Percentiles rank a stretch among this genome's conserved stretches.
Conservation (phyloP, 768 basidiomycete species). For the Mycena indigotica region DNA sequence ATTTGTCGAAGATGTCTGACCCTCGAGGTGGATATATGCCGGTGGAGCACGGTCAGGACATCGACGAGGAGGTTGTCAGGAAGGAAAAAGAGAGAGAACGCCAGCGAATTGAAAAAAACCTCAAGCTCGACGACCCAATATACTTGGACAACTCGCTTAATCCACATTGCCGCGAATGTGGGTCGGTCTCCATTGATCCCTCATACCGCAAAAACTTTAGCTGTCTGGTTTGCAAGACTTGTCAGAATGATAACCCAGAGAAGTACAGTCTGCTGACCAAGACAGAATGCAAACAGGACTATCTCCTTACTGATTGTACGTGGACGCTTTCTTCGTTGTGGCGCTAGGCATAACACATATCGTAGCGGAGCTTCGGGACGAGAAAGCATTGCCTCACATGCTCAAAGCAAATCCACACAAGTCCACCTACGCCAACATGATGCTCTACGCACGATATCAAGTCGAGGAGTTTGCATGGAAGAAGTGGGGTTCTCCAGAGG, state of each 20-base stretch:
- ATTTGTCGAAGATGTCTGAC: constrained; percentile 95
- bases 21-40: constrained; percentile 94
- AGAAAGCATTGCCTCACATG: constrained; percentile 88
- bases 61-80: constrained; percentile 70
- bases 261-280: constrained; percentile 95
- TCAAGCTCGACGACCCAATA: constrained; percentile 37
- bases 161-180: constrained; percentile 85
- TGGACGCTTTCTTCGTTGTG: constrained; percentile 14
- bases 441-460: constrained; percentile 92
- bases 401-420: constrained; percentile 95
- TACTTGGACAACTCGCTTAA: constrained; percentile 71
- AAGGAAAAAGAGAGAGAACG: constrained; percentile 84
- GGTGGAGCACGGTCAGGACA: constrained; percentile 85
- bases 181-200: constrained; percentile 86
- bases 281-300: constrained; percentile 98
- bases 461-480: constrained; percentile 97
- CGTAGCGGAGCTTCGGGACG: constrained; percentile 90
- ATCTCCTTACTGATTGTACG: constrained; percentile 90
- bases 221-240: constrained; percentile 83
- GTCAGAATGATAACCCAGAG: constrained; percentile 88
- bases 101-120: constrained; percentile 55
- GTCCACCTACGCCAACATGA: constrained; percentile 97
- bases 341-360: constrained; percentile 9
- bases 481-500: constrained; percentile 96
- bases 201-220: constrained; percentile 80